phyloP scores from a whole-genome alignment of 495 filamentous ascomycete species.

The Neurospora sp. region DNA sequence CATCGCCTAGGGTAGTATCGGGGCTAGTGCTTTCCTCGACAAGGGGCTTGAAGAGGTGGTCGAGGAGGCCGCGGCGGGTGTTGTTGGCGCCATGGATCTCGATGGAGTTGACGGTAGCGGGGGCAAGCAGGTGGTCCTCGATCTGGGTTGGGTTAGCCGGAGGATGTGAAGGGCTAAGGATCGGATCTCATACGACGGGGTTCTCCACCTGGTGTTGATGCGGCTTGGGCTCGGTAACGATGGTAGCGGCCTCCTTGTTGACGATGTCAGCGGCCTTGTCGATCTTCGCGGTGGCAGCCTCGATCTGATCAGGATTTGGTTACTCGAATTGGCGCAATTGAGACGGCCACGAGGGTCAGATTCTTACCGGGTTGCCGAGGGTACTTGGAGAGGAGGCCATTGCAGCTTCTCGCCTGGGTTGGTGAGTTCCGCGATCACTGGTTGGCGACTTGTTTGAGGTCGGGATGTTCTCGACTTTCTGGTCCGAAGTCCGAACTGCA shows the following conservation, averaged over 20 bases:
- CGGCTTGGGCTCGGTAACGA: not conserved
- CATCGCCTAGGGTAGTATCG: slow-evolving; percentile 67
- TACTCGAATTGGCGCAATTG: not conserved
- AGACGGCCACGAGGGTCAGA: not conserved
- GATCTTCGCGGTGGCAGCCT: not conserved
- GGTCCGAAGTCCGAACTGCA: not conserved
- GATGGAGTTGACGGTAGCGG: slow-evolving; percentile 69
- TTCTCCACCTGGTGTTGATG: not conserved
- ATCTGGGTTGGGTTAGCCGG: slow-evolving; percentile 31
- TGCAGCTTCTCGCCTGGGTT: slow-evolving; percentile 1
- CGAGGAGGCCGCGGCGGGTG: slow-evolving; percentile 70
- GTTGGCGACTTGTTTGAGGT: not conserved
- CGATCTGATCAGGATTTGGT: not conserved
- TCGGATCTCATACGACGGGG: not conserved
- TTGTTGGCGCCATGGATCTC: slow-evolving; percentile 67
- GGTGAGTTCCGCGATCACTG: not conserved
- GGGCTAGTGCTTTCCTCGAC: slow-evolving; percentile 55
- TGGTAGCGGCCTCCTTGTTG: not conserved
- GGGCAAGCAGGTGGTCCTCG: slow-evolving; percentile 63
- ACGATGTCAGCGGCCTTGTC: not conserved
- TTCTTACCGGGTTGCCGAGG: slow-evolving; percentile 13
- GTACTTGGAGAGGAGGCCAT: slow-evolving; percentile 12
- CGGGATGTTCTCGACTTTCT: not conserved
- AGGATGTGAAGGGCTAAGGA: not conserved
- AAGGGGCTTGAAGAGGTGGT: slow-evolving; percentile 66